These are phyloP conservation scores for Aureoboletus auriporus DNA, from an alignment of 768 basidiomycete genomes.

Conservation along the genomic window DNA sequence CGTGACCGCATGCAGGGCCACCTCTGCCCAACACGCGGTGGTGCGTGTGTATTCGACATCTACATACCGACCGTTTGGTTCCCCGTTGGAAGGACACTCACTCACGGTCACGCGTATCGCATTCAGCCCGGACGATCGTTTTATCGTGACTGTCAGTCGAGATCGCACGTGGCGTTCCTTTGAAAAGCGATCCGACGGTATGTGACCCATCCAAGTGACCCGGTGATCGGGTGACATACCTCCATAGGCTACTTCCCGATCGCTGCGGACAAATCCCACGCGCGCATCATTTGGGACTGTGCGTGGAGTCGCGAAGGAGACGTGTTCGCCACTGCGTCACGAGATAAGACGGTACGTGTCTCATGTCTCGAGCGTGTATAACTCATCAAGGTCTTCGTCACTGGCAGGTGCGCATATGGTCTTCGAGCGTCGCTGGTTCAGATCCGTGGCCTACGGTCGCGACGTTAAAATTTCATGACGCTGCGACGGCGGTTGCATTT, in stretches of 20 bases:
- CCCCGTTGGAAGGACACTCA: slow-evolving; percentile 75
- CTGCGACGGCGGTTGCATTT: slow-evolving; percentile 81
- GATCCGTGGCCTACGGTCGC: slow-evolving; percentile 52
- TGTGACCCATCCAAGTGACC: background rate
- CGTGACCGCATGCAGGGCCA: slow-evolving; percentile 90
- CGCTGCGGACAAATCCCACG: slow-evolving; percentile 78
- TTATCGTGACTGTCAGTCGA: slow-evolving; percentile 80
- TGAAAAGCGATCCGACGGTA: slow-evolving; percentile 45
- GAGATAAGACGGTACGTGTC: slow-evolving; percentile 82
- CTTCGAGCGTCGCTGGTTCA: slow-evolving; percentile 25
- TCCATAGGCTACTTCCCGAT: slow-evolving; percentile 55
- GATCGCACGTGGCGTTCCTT: slow-evolving; percentile 92
- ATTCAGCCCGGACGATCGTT: slow-evolving; percentile 83
- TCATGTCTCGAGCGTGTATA: background rate
- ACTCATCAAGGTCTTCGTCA: background rate
- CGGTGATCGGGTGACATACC: background rate
- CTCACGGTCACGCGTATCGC: slow-evolving; percentile 88
- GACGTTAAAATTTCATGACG: slow-evolving; percentile 68
- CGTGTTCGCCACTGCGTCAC: slow-evolving; percentile 87
- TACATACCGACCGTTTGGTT: slow-evolving; percentile 66
- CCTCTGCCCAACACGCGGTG: slow-evolving; percentile 83
- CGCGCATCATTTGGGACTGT: slow-evolving; percentile 94
- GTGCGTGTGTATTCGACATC: slow-evolving; percentile 76
- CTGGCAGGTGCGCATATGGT: slow-evolving; percentile 82
- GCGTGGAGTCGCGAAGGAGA: slow-evolving; percentile 77